Conservation (phyloP, 2,329 filamentous ascomycete species). For the Colletotrichum lupini region DNA sequence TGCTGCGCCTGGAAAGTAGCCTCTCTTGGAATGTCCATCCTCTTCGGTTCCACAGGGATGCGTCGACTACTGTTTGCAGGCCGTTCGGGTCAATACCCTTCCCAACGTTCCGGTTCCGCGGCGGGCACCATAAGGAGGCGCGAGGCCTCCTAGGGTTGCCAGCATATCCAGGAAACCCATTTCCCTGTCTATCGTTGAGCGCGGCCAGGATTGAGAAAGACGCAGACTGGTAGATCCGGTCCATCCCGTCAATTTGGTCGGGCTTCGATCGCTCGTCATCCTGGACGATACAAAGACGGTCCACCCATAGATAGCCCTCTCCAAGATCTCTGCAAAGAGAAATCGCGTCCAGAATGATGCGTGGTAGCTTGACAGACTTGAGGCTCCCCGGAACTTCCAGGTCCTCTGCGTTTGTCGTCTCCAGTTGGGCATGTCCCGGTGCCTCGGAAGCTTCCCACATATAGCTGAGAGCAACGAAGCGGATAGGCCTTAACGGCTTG, state of each 20-base stretch:
- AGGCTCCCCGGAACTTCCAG: constrained; percentile 36
- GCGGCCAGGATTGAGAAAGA: constrained; percentile 56
- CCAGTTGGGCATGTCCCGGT: background rate
- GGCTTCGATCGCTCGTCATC: constrained; percentile 52
- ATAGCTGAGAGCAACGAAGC: constrained; percentile 57
- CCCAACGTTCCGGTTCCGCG: constrained; percentile 7
- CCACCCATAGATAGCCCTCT: constrained; percentile 57
- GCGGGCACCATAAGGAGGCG: constrained; percentile 15
- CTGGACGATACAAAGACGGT: constrained; percentile 56
- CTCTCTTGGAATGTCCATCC: constrained; percentile 37
- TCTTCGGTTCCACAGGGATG: constrained; percentile 21
- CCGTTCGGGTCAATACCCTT: constrained; percentile 14
- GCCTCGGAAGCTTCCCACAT: constrained; percentile 45
- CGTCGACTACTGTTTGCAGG: background rate
- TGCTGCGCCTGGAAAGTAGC: constrained; percentile 22
- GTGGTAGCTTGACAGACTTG: constrained; percentile 42
- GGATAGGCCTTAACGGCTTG: constrained; percentile 46
- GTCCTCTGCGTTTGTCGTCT: constrained; percentile 41
- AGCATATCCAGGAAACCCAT: constrained; percentile 8
- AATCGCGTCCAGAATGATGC: constrained; percentile 55
- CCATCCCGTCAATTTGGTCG: constrained; percentile 54
- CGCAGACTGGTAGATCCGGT: constrained; percentile 55
- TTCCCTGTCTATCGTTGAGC: constrained; percentile 45
- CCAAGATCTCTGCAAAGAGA: constrained; percentile 54
- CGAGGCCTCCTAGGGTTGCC: background rate